Evolutionary conservation across 352 stramenopile species (phyloP).

Genomic region (Pythium insidiosum): DNA sequence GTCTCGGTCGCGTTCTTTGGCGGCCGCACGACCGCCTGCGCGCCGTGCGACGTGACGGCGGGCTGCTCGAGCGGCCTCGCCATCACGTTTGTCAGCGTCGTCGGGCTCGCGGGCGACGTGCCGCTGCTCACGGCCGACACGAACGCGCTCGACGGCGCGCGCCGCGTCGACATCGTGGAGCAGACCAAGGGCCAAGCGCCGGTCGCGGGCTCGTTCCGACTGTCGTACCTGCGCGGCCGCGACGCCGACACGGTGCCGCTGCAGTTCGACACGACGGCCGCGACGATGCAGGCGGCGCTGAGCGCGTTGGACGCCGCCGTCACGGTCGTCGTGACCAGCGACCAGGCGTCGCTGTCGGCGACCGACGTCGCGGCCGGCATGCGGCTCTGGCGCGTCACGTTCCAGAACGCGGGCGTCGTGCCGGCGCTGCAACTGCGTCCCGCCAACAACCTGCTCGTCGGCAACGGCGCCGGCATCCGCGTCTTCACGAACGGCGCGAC

Average conservation of each 20-base stretch:
- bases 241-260: constrained; percentile 73
- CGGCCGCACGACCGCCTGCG: constrained; percentile 53
- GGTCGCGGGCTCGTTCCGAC: constrained; percentile 86
- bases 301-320: constrained; percentile 77
- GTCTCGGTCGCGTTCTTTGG: constrained; percentile 77
- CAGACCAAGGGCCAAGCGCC: constrained; percentile 75
- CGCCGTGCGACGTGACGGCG: constrained; percentile 34
- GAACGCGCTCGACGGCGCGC: constrained; percentile 83
- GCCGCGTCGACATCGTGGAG: constrained; percentile 80
- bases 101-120: constrained; percentile 78
- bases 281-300: constrained; percentile 63
- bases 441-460: constrained; percentile 74
- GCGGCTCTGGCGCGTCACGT: constrained; percentile 87
- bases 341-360: constrained; percentile 25
- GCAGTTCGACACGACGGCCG: constrained; percentile 32
- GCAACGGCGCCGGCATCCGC: constrained; percentile 75
- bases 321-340: constrained; percentile 63
- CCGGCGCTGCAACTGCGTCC: constrained; percentile 74
- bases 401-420: constrained; percentile 87
- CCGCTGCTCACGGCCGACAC: constrained; percentile 80
- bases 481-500: constrained; percentile 70
- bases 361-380: constrained; percentile 26
- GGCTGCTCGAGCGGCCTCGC: constrained; percentile 70
- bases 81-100: constrained; percentile 85
- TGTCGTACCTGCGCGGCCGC: constrained; percentile 77